phyloP scores from a whole-genome alignment of 1,284 basidiomycete genomes.

The Ganoderma boninense region DNA sequence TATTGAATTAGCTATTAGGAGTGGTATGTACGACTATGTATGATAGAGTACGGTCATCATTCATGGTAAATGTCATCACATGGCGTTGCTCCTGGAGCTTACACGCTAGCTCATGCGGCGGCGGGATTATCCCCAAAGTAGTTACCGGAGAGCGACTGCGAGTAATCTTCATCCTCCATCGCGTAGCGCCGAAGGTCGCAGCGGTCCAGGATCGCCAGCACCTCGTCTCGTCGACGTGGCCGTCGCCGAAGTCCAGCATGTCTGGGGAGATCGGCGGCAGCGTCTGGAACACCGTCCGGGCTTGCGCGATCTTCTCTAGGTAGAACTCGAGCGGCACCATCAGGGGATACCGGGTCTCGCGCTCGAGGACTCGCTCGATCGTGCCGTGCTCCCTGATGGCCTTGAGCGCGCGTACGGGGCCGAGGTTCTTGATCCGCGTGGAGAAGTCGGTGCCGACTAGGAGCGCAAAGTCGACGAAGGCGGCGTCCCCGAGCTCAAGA shows the following conservation, averaged over 20 bases:
- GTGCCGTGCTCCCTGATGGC: constrained; percentile 74
- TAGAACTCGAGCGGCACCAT: constrained; percentile 57
- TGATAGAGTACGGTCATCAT: background rate
- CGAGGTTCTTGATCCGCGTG: constrained; percentile 80
- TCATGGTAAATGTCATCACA: background rate
- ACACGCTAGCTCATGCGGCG: constrained; percentile 11
- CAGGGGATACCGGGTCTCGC: constrained; percentile 61
- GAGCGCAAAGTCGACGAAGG: constrained; percentile 85
- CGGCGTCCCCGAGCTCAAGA: constrained; percentile 60
- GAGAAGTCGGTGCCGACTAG: constrained; percentile 92
- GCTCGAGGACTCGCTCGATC: constrained; percentile 76
- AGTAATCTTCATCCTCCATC: constrained; percentile 53
- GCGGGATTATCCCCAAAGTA: constrained; percentile 70
- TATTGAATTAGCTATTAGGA: background rate
- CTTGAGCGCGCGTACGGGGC: constrained; percentile 76
- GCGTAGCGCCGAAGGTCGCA: constrained; percentile 56
- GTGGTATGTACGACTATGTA: background rate
- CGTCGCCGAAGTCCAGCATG: constrained; percentile 43
- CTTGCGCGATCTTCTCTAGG: constrained; percentile 64
- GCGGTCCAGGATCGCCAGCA: constrained; percentile 55
- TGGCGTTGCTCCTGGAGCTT: background rate
- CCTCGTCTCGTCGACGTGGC: constrained; percentile 49
- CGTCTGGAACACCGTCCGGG: constrained; percentile 67
- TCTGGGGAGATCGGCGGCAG: constrained; percentile 65
- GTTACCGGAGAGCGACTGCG: constrained; percentile 60